phyloP scores from a whole-genome alignment of 2,329 filamentous ascomycete species.

The Phoma sp. region DNA sequence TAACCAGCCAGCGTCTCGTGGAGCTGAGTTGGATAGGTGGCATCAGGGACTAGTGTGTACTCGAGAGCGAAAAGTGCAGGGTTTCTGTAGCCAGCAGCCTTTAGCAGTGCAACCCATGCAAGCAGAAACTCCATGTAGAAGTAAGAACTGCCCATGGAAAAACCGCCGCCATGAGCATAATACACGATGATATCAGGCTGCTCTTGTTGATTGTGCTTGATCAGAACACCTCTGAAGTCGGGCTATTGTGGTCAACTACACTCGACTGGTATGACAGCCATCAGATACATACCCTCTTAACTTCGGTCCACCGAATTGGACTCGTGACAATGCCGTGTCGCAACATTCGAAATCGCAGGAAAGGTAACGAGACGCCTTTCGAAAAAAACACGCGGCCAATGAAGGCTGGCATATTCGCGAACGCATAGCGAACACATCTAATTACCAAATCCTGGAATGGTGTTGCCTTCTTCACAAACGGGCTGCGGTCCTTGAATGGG shows the following conservation, averaged over 20 bases:
- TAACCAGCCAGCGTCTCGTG: conserved; percentile 75
- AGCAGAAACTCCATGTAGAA: conserved; percentile 86
- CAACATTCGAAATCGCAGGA: conserved; percentile 77
- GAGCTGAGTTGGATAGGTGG: conserved; percentile 75
- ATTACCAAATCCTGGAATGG: conserved; percentile 80
- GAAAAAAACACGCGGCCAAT: conserved; percentile 81
- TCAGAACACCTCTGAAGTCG: conserved; percentile 72
- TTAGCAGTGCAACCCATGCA: conserved; percentile 72
- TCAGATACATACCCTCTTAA: conserved; percentile 57
- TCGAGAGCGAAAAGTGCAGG: conserved; percentile 82
- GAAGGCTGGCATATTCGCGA: conserved; percentile 71
- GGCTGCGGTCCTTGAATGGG: conserved; percentile 55
- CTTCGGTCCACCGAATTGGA: conserved; percentile 70
- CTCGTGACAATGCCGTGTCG: conserved; percentile 71
- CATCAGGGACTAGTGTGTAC: conserved; percentile 80
- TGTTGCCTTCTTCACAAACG: conserved; percentile 74
- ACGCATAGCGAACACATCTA: conserved; percentile 79
- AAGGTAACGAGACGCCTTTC: conserved; percentile 74
- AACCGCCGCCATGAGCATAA: conserved; percentile 84
- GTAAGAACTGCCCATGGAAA: conserved; percentile 80
- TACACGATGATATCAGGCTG: conserved; percentile 80
- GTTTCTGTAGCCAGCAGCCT: conserved; percentile 71
- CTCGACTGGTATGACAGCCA: neutral
- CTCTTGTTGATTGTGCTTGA: conserved; percentile 65
- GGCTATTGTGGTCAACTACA: conserved; percentile 36